These are phyloP conservation scores for Quercus agrifolia DNA, from an alignment of 306 rosid genomes.

Conservation along the genomic window DNA sequence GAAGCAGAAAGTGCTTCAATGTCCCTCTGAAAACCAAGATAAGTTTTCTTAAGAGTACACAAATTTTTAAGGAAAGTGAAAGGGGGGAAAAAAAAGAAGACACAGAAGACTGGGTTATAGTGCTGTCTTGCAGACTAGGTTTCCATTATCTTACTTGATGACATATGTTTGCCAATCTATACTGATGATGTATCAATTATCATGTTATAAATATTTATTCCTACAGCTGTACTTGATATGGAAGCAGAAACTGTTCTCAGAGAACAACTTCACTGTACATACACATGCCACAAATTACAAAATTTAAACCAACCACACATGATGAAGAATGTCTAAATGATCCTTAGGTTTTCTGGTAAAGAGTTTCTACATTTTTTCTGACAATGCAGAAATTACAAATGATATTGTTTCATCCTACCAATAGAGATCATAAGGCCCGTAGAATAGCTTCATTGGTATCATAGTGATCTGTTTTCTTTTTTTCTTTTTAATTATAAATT, in stretches of 20 bases:
- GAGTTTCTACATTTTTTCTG: background rate
- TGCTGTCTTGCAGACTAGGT: background rate
- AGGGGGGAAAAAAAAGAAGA: background rate
- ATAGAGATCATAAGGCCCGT: background rate
- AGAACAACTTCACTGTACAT: background rate
- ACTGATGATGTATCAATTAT: background rate
- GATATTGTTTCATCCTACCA: background rate
- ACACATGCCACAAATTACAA: background rate
- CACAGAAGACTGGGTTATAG: background rate
- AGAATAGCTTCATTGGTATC: background rate
- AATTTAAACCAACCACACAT: background rate
- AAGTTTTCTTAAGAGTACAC: background rate
- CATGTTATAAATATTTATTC: background rate
- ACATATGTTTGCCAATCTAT: background rate
- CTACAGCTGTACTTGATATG: background rate
- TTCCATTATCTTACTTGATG: background rate
- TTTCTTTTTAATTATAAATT: too few relatives aligned
- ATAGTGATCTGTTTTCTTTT: background rate
- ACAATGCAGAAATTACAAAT: background rate
- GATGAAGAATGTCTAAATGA: background rate
- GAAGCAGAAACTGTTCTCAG: background rate
- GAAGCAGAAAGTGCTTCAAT: background rate
- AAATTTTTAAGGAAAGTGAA: background rate
- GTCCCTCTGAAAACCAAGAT: slow-evolving; percentile 7
- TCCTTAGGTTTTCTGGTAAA: background rate